Base-by-base conservation (phyloP, 805 yeast species). In the Candida koratica region DNA sequence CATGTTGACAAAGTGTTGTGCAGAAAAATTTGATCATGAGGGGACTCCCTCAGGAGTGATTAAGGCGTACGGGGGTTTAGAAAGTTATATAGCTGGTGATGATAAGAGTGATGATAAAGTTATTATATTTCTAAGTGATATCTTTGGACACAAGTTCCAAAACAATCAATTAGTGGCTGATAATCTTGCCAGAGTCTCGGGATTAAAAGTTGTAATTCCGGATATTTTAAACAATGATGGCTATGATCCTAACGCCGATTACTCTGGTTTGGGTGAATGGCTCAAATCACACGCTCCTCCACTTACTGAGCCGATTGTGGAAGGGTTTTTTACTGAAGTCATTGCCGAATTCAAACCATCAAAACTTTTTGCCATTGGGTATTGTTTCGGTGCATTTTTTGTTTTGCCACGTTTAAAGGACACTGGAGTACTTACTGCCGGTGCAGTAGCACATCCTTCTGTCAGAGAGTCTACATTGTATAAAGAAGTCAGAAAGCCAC, bases 401-500 rank as follows among this genome's bases (percentile, higher is more conserved):
- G 51, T 64, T 49, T 42, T 69, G 12, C 45, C 42, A 22, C 49
- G 66, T 7, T 39, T 61, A 31, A 48, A 55, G 4, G 47, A 51
- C 18, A 45, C 37, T 17, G 72, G 73, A 17, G 28, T 49, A 6
- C 70, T 74, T 23, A 73, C 75, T 42, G 83, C 69, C 11, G 84
- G 74, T 48, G 90, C 88, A 7, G 56, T 77, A 45, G 89, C 89
- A 3, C 96, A 87, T 59, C 95, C 96, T 4, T 78, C 89, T 77
- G 38, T 77, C 81, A n/a, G 43, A 68, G 10, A 65, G 67, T 14
- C 84, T 75, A 24, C 89, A 79, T 47, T 64, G 83, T 31, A 73
- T 65, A 33, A 71, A 63, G 10, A 3, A 1, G 53, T 88, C 46
- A 28, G 45, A 0, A 75, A 69, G 45, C 94, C 94, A 9, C 24